Base-by-base conservation (phyloP, 176 grass and related monocot species). In the Miscanthus lutarioriparius region DNA sequence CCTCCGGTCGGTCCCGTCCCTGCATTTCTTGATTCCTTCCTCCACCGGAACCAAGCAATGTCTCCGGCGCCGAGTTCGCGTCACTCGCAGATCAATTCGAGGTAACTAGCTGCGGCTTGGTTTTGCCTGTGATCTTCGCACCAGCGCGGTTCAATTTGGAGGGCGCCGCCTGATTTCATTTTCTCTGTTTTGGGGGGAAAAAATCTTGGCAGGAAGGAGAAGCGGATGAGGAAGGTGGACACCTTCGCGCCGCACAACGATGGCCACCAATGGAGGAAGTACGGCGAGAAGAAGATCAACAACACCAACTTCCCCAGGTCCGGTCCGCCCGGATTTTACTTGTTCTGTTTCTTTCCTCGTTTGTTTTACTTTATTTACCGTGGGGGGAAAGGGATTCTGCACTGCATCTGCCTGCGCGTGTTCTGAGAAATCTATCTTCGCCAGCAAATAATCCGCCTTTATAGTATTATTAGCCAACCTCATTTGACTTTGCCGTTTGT, bases 261-360 rank as follows among this genome's bases (percentile, higher is more conserved):
- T 77, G 92, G 94, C 2, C 89, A 91, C 77, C 94, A 94, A 75
- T 97, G 94, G 94, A 94, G 94, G 82, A 97, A 97, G 87, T 97
- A 97, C 83, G 94, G 94, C 74, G 87, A 97, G 80, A 97, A 97
- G 86, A 94, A 90, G 85, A 91, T 91, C 17, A 87, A 91, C 76
- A 91, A 91, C 81, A 84, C 84, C 75, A 91, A 91, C 76, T 91
- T 91, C 13, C 89, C 89, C 63, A 91, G 89, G 89, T 91, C 67
- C 9, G 62, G 0, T 45, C 23, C 36, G 26, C 0, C 1, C 38
- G 27, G 33, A 47, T 25, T 47, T 22, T 4, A 0, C 40, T 14
- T 41, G 27, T 38, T 61, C 30, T 45, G 4, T 26, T 7, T 41
- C 67, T 27, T 17, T 67, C 39, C 64, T 65, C 48, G 28, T 74